Base-by-base conservation (phyloP, 2,329 filamentous ascomycete genomes). In the Fusarium sp. region DNA sequence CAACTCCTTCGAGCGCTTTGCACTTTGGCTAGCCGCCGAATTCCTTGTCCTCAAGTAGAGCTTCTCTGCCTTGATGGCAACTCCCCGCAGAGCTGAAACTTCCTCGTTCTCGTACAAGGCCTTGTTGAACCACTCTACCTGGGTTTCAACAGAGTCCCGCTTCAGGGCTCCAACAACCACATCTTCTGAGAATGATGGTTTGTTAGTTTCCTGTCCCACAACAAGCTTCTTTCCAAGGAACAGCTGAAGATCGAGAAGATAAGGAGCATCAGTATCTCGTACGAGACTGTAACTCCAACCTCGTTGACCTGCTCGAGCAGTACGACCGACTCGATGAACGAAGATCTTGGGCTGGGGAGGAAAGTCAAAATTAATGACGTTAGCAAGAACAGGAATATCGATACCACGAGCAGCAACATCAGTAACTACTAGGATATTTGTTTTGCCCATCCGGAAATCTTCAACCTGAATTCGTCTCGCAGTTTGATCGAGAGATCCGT, bases 301-400 rank as follows among this genome's bases (percentile, higher is more conserved):
- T 69, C 91, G 89, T 73, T 93, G 90, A 15, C 95, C 96, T 44
- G 96, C 96, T 86, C 96, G 89, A 40, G 96, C 96, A 25, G 96
- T 99, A 81, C 96, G 90, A 73, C 96, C 96, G 46, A 99, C 96
- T 76, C 96, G 90, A 79, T 99, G 96, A 27, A 99, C 92, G 74
- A 96, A 99, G 41, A 99, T 90, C 80, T 99, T 99, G 20, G 96
- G 93, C 75, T 98, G 96, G 3, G 95, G 92, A 4, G 96, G 95
- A 69, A 99, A 99, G 76, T 98, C 95, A 79, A 97, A 99, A 83
- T 99, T 98, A 83, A 99, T 95, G 61, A 99, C 96, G 76, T 99
- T 98, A 57, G 93, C 94, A 35, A 99, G 85, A 46, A 97, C 87
- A 0, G 96, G 96, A 71, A 99, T 97, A 88, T 99, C 96, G 65